Evolutionary conservation across 2,329 filamentous ascomycete genomes (phyloP).

Genomic region (Xylaria sp.): DNA sequence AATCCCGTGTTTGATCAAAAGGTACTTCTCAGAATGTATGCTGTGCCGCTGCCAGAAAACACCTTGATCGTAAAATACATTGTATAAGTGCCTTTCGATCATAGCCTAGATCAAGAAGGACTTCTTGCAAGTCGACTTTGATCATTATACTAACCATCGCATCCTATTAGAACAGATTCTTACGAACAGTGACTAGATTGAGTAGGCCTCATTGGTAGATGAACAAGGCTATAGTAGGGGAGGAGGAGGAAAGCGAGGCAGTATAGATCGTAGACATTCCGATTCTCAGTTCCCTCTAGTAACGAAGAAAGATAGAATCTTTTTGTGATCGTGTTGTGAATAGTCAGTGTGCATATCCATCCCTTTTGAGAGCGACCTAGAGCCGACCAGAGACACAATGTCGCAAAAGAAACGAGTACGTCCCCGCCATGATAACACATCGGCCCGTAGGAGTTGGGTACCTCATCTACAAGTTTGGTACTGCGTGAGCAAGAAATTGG

Average conservation of each 20-base stretch:
- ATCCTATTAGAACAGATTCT: conserved; percentile 15
- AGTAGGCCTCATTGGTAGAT: conserved; percentile 21
- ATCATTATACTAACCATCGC: conserved; percentile 3
- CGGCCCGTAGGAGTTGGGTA: not conserved
- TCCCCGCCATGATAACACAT: not conserved
- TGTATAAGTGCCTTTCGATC: conserved; percentile 32
- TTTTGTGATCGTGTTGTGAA: conserved; percentile 24
- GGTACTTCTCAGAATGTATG: conserved; percentile 25
- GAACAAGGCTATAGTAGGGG: not conserved
- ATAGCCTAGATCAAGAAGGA: conserved; percentile 23
- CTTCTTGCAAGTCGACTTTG: conserved; percentile 20
- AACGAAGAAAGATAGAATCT: not conserved
- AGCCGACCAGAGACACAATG: conserved; percentile 11
- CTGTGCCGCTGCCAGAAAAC: not conserved
- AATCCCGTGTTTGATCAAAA: conserved; percentile 28
- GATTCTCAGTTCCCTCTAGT: conserved; percentile 5
- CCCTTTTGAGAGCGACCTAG: conserved; percentile 3
- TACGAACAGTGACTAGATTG: conserved; percentile 6
- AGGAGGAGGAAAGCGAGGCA: not conserved
- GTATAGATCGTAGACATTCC: conserved; percentile 34
- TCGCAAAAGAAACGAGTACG: conserved; percentile 18
- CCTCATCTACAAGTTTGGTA: conserved; percentile 13
- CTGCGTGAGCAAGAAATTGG: conserved; percentile 28
- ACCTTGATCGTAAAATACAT: conserved; percentile 33
- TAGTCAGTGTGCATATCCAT: conserved; percentile 7